These are phyloP conservation scores for Boletus pseudo-olivaceus DNA, from an alignment of 768 basidiomycete species.

Conservation along the genomic window DNA sequence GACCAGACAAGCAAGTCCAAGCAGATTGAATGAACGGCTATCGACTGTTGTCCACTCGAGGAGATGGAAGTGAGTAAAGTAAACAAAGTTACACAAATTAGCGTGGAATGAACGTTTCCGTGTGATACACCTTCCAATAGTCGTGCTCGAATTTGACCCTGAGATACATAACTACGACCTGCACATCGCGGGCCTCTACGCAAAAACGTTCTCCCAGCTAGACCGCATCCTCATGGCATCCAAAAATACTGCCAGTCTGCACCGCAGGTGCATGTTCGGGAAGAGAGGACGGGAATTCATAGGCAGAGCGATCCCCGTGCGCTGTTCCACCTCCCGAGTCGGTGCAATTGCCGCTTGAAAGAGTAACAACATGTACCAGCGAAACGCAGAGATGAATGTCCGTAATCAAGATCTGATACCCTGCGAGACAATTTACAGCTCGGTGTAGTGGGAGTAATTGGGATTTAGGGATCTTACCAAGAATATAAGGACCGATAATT, in stretches of 20 bases:
- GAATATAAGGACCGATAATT: constrained; percentile 58
- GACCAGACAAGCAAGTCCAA: background rate
- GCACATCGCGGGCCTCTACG: background rate
- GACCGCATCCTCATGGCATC: constrained; percentile 55
- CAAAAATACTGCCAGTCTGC: constrained; percentile 72
- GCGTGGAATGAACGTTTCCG: background rate
- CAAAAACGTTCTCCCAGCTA: constrained; percentile 73
- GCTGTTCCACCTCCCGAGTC: constrained; percentile 47
- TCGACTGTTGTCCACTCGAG: background rate
- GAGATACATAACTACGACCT: background rate
- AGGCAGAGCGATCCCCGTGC: constrained; percentile 41
- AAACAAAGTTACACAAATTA: constrained; percentile 1
- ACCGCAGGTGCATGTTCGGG: constrained; percentile 21
- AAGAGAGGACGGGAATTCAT: constrained; percentile 36
- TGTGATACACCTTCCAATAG: background rate
- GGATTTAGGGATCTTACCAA: constrained; percentile 49
- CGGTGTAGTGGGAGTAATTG: background rate
- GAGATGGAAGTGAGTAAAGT: background rate
- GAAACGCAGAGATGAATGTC: constrained; percentile 79
- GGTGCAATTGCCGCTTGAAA: constrained; percentile 49
- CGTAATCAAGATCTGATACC: constrained; percentile 85
- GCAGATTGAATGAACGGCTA: background rate
- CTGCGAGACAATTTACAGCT: constrained; percentile 34
- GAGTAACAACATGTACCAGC: constrained; percentile 56
- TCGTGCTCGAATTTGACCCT: background rate